phyloP scores from a whole-genome alignment of 2,329 filamentous ascomycete species.

The Sordariomycetes sp. region DNA sequence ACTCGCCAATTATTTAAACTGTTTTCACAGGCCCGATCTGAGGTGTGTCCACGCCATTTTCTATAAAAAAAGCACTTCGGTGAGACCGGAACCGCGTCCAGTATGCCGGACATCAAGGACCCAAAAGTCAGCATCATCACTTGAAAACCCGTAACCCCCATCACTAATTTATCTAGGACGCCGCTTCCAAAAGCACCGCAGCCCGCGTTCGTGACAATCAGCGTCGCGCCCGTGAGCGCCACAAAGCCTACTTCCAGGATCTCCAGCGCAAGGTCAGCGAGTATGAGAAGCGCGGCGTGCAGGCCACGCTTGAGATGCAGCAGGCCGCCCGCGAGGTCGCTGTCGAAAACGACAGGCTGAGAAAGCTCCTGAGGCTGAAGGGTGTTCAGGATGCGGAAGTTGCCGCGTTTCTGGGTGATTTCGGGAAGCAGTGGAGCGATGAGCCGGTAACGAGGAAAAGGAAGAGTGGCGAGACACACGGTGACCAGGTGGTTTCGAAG shows the following conservation, averaged over 20 bases:
- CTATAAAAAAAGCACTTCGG: too few relatives aligned
- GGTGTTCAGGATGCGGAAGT: constrained; percentile 2
- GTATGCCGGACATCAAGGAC: too few relatives aligned
- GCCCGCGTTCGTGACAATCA: constrained; percentile 35
- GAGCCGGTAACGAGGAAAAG: too few relatives aligned
- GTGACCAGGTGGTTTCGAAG: too few relatives aligned
- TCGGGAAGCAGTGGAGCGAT: background rate
- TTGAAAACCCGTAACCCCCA: too few relatives aligned
- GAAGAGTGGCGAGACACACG: too few relatives aligned
- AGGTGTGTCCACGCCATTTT: too few relatives aligned
- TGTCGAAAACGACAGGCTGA: constrained; percentile 1
- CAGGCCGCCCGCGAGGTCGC: constrained; percentile 29
- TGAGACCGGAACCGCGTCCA: too few relatives aligned
- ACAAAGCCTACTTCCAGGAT: constrained; percentile 37
- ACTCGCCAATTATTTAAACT: too few relatives aligned
- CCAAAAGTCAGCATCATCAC: too few relatives aligned
- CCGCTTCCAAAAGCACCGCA: background rate
- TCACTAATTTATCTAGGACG: too few relatives aligned
- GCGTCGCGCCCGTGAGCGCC: constrained; percentile 40
- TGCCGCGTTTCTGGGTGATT: background rate
- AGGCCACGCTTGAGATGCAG: constrained; percentile 45
- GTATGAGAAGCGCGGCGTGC: constrained; percentile 36
- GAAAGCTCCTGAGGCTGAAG: background rate
- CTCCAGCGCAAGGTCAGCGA: constrained; percentile 36
- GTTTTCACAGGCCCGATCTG: too few relatives aligned